phyloP scores from a whole-genome alignment of 2,329 filamentous ascomycete species.

The Pestalotiopsis sp. region DNA sequence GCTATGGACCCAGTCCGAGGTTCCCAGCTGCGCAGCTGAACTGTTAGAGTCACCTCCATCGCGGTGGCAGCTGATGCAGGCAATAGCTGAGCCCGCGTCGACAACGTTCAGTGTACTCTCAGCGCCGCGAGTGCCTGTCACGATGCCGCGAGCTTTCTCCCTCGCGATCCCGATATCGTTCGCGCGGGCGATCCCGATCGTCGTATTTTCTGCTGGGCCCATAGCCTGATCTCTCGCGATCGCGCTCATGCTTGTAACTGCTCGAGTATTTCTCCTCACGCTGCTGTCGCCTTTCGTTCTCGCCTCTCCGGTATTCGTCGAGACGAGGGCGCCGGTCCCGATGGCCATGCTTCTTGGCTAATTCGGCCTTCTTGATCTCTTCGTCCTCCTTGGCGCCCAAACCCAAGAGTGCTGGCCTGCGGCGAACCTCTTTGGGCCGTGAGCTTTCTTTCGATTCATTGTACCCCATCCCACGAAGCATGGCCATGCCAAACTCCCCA shows the following conservation, averaged over 20 bases:
- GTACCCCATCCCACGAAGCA: slow-evolving; percentile 95
- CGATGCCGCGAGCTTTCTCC: slow-evolving; percentile 23
- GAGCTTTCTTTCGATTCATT: slow-evolving; percentile 65
- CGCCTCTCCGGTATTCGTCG: slow-evolving; percentile 51
- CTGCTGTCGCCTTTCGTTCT: slow-evolving; percentile 44
- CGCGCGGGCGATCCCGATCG: slow-evolving; percentile 34
- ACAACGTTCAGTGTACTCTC: neutral
- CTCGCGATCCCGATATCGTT: slow-evolving; percentile 23
- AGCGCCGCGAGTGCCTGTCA: slow-evolving; percentile 22
- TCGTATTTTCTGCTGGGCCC: slow-evolving; percentile 25
- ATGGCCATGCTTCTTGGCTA: slow-evolving; percentile 45
- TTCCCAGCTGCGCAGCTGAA: neutral
- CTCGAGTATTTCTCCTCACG: slow-evolving; percentile 41
- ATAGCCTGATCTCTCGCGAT: slow-evolving; percentile 40
- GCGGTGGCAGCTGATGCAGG: neutral
- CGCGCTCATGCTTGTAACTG: slow-evolving; percentile 50
- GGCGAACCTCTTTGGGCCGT: slow-evolving; percentile 63
- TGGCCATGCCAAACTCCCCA: slow-evolving; percentile 89
- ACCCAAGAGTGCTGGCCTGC: slow-evolving; percentile 79
- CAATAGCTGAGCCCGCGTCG: too few relatives aligned
- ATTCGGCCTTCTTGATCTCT: slow-evolving; percentile 67
- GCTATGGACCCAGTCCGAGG: neutral
- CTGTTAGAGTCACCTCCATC: neutral
- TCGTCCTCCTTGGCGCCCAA: slow-evolving; percentile 85
- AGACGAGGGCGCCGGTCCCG: slow-evolving; percentile 46